These are phyloP conservation scores for Clitoria ternatea DNA, from an alignment of 306 rosid species.

Conservation along the genomic window DNA sequence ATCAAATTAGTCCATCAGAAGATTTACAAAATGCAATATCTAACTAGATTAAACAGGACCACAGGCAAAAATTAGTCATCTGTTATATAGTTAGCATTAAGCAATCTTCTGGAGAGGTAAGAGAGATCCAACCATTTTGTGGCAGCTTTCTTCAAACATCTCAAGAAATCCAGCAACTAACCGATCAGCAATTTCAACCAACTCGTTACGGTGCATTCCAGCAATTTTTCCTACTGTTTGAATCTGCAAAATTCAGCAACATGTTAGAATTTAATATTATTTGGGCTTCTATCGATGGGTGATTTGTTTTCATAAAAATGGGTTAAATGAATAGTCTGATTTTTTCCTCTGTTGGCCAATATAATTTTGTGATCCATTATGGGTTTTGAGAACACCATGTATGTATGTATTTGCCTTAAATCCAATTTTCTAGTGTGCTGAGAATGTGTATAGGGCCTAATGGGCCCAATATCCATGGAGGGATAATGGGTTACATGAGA, in stretches of 20 bases:
- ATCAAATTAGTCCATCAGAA: background rate
- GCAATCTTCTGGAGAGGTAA: background rate
- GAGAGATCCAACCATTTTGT: conserved; percentile 72
- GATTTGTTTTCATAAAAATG: too few species aligned
- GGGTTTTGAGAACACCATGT: too few species aligned
- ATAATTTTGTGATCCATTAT: too few species aligned
- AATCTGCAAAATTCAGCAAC: conserved; percentile 35
- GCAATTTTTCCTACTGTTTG: conserved; percentile 85
- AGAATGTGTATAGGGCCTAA: too few species aligned
- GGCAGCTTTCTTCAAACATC: conserved; percentile 99
- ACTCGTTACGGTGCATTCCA: conserved; percentile 77
- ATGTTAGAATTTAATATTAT: too few species aligned
- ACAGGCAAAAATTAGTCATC: background rate
- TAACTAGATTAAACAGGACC: background rate
- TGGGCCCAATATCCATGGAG: too few species aligned
- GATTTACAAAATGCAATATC: background rate
- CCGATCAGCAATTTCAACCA: conserved; percentile 96
- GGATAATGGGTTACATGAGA: too few species aligned
- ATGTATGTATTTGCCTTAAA: too few species aligned
- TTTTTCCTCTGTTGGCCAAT: too few species aligned
- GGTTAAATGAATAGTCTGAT: too few species aligned
- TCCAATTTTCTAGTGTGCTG: too few species aligned
- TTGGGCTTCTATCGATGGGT: too few species aligned
- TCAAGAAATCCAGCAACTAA: conserved; percentile 96
- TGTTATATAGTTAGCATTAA: background rate